A percentile compares a stretch with the other conserved stretches of the same genome.
Conservation (phyloP, 1,284 basidiomycete genomes). For the Cutaneotrichosporon curvatum region DNA sequence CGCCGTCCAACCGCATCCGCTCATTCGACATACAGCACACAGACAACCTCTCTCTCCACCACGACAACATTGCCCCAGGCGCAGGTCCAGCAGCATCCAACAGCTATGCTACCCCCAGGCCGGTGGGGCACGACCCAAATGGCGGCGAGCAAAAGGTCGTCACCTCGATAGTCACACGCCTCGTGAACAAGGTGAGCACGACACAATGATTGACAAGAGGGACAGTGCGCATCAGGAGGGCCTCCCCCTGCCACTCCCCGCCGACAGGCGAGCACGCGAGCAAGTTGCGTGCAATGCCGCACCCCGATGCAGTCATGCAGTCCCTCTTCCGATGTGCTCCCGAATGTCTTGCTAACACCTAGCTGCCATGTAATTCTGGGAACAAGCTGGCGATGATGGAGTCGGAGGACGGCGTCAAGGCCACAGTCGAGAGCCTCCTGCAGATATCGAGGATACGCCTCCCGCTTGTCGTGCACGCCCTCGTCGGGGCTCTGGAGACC, state of each 20-base stretch:
- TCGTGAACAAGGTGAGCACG: slow-evolving; percentile 40
- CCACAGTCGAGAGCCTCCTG: slow-evolving; percentile 69
- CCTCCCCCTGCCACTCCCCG: no score
- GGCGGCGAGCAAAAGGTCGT: slow-evolving; percentile 36
- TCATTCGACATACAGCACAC: slow-evolving; percentile 19
- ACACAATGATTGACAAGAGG: no score
- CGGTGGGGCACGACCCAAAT: slow-evolving; percentile 2
- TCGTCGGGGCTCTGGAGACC: slow-evolving; percentile 66
- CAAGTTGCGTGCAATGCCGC: no score
- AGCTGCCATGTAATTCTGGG: slow-evolving; percentile 84
- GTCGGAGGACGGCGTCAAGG: slow-evolving; percentile 61
- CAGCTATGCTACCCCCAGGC: slow-evolving; percentile 3
- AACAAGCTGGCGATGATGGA: slow-evolving; percentile 64
- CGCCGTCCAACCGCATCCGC: slow-evolving; percentile 14
- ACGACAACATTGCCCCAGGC: no score
- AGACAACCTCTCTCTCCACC: slow-evolving; percentile 15
- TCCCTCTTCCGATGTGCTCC: neutral
- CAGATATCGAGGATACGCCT: slow-evolving; percentile 67
- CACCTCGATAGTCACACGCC: slow-evolving; percentile 26
- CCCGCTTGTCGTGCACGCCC: slow-evolving; percentile 68
- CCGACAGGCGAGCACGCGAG: no score
- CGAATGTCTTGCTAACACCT: slow-evolving; percentile 13
- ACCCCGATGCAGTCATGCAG: no score
- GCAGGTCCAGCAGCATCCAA: neutral
- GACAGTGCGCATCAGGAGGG: no score